Base-by-base conservation (phyloP, 78 protist genomes). In the Dictyostelium firmibasis region DNA sequence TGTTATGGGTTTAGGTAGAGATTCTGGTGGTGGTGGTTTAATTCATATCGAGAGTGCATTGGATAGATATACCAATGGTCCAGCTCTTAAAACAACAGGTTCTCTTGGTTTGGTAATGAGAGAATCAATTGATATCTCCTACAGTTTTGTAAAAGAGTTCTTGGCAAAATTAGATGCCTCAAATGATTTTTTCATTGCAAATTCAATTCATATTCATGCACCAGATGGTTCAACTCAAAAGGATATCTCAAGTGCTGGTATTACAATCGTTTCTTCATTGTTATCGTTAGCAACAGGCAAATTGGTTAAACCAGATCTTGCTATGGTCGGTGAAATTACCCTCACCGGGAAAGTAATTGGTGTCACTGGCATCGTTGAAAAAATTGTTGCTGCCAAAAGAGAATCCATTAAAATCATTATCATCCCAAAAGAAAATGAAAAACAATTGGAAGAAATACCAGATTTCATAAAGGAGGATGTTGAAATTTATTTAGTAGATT, bases 241-340 rank as follows among this genome's bases (percentile, higher is more conserved):
- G 91, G 99, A 98, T 44, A 98, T 99, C 18, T 98, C 99, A 25
- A 84, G 97, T 3, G 99, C 99, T 0, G 99, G 99, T 31, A 47
- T 96, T n/a, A 97, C 98, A 0, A 91, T 98, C 75, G 94, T 82
- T 20, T 86, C 97, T 2, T 96, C 99, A 18, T 41, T 98, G 4
- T 31, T 96, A 13, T 97, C 99, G 16, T 81, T 98, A 41, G 99
- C 99, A 33, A 50, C 89, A 16, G 70, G 81, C 13, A 93, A 44
- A 62, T 84, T 97, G 10, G 70, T 95, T 33, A 33, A 57, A 36
- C 67, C 77, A 9, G 72, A 96, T 29, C 33, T 96, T 0, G 98
- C 99, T 23, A 98, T 98, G 99, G 97, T 99, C 16, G 99, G 99
- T 53, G 99, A 98, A 86, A 25, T 98, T 50, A 86, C 96, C 2